These are phyloP conservation scores for Chaetomiaceae sp. DNA, from an alignment of 2,329 filamentous ascomycete species.

Conservation along the genomic window DNA sequence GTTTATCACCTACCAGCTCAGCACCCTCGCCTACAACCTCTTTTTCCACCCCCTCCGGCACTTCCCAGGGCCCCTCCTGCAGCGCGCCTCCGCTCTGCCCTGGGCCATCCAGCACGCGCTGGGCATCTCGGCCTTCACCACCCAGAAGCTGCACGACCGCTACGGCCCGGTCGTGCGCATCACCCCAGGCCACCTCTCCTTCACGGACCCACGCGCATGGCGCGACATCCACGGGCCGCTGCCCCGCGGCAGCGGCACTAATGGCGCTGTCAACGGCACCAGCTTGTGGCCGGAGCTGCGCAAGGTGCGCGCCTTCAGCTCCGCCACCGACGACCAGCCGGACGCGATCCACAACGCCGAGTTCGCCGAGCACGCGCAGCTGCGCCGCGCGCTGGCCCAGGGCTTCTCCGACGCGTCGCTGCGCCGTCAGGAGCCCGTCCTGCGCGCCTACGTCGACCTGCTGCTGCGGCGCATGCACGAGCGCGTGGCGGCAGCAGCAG, in stretches of 20 bases:
- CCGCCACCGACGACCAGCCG: conserved; percentile 16
- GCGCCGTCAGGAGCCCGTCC: conserved; percentile 15
- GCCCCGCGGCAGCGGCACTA: conserved; percentile 5
- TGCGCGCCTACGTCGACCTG: conserved; percentile 13
- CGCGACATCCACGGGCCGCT: conserved; percentile 28
- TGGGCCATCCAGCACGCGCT: conserved; percentile 66
- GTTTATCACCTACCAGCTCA: conserved; percentile 6
- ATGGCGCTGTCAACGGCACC: too few relatives aligned
- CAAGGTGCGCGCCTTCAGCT: conserved; percentile 15
- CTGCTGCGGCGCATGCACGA: conserved; percentile 15
- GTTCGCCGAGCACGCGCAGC: conserved; percentile 10
- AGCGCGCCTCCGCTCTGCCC: conserved; percentile 21
- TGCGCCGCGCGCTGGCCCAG: conserved; percentile 17
- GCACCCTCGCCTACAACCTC: conserved; percentile 22
- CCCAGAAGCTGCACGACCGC: conserved; percentile 26
- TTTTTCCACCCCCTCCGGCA: conserved; percentile 24
- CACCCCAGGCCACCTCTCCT: conserved; percentile 37
- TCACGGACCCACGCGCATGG: conserved; percentile 32
- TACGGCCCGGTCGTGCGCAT: conserved; percentile 40
- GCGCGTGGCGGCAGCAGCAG: background rate
- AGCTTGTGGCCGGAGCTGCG: conserved; percentile 8
- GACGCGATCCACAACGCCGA: conserved; percentile 9
- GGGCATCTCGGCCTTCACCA: conserved; percentile 61
- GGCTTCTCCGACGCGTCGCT: conserved; percentile 21
- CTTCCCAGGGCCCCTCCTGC: conserved; percentile 23